Evolutionary conservation across 2,329 filamentous ascomycete genomes (phyloP).

Genomic region (Pezicula carpinea): DNA sequence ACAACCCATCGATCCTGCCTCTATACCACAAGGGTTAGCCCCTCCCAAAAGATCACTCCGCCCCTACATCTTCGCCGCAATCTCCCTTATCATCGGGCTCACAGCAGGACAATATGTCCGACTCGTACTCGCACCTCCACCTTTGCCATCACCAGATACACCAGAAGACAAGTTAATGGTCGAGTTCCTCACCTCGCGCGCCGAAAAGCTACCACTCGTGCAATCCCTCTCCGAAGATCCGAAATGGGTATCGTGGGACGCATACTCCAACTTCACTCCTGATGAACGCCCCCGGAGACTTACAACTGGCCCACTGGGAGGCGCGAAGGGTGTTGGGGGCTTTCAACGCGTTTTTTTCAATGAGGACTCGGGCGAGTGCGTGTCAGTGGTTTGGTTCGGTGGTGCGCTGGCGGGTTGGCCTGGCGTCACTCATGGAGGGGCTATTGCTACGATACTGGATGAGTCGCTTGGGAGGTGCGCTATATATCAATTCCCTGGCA

Average conservation of each 20-base stretch:
- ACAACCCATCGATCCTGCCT: neutral
- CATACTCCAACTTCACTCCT: conserved; percentile 30
- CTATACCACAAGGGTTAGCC: conserved; percentile 6
- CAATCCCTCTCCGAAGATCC: conserved; percentile 40
- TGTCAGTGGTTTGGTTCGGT: conserved; percentile 66
- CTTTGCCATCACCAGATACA: conserved; percentile 34
- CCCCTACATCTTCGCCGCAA: conserved; percentile 25
- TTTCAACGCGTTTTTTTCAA: conserved; percentile 64
- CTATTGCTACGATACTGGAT: conserved; percentile 62
- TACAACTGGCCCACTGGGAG: conserved; percentile 38
- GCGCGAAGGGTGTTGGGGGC: conserved; percentile 37
- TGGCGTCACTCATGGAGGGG: conserved; percentile 65
- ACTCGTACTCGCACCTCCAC: conserved; percentile 39
- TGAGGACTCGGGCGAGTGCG: conserved; percentile 47
- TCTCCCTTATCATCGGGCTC: conserved; percentile 38
- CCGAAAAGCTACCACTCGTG: conserved; percentile 43
- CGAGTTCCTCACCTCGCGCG: conserved; percentile 36
- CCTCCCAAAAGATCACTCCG: conserved; percentile 22
- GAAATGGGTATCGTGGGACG: conserved; percentile 36
- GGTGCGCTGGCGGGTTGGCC: conserved; percentile 65
- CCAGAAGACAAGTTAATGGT: conserved; percentile 37
- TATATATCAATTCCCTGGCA: conserved; percentile 40
- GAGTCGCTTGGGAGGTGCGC: conserved; percentile 65
- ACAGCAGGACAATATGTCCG: conserved; percentile 33
- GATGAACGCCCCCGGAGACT: conserved; percentile 27